phyloP scores from a whole-genome alignment of 2,329 filamentous ascomycete species.

The Cladosporium sp. region DNA sequence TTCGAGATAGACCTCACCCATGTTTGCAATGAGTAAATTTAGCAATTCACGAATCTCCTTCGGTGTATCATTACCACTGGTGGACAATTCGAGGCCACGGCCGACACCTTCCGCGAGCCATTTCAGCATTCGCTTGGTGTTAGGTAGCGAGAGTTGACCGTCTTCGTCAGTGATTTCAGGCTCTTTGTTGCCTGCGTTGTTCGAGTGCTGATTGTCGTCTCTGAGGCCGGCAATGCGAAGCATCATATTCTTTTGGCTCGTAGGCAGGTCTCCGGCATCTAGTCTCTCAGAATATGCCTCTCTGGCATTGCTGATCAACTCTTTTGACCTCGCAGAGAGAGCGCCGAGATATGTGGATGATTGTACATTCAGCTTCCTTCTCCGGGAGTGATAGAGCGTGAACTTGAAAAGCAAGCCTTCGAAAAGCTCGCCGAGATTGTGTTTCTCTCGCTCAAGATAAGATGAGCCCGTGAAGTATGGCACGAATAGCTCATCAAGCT shows the following conservation, averaged over 20 bases:
- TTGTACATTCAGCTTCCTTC: constrained; percentile 70
- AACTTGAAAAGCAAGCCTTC: constrained; percentile 94
- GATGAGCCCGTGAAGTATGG: constrained; percentile 63
- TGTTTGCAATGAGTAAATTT: constrained; percentile 75
- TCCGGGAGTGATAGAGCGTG: constrained; percentile 83
- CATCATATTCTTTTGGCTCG: constrained; percentile 86
- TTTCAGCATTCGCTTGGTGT: constrained; percentile 95
- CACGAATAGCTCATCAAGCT: constrained; percentile 63
- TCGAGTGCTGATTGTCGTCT: constrained; percentile 57
- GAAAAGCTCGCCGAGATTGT: constrained; percentile 73
- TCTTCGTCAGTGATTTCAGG: constrained; percentile 90
- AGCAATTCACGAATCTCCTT: constrained; percentile 88
- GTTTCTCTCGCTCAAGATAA: constrained; percentile 63
- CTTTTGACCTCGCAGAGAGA: constrained; percentile 81
- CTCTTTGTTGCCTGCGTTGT: constrained; percentile 56
- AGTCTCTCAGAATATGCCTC: constrained; percentile 87
- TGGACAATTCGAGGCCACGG: constrained; percentile 83
- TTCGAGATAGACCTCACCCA: constrained; percentile 77
- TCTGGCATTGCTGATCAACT: constrained; percentile 80
- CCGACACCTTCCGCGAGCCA: constrained; percentile 96
- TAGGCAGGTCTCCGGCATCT: constrained; percentile 81
- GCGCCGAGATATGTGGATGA: constrained; percentile 84
- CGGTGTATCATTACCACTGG: constrained; percentile 73
- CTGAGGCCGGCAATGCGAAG: constrained; percentile 79
- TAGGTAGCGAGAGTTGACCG: constrained; percentile 73